These are phyloP conservation scores for Cyanidioschyzon merolae DNA, from an alignment of 23 red algal species.

Conservation along the genomic window DNA sequence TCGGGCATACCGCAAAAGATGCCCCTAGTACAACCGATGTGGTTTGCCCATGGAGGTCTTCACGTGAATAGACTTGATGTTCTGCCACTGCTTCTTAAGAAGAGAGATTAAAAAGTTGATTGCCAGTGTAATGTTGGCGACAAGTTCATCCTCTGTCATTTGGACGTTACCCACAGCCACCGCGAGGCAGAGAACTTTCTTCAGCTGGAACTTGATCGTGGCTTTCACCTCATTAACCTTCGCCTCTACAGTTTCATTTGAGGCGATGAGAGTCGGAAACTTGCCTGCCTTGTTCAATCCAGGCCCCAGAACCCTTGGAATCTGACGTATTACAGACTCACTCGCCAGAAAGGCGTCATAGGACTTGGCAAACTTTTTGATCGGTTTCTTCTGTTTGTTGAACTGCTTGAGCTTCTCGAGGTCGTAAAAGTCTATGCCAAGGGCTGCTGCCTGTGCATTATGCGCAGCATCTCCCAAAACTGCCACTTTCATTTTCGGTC, in stretches of 20 bases:
- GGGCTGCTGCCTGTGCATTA: conserved; percentile 63
- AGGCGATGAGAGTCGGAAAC: conserved; percentile 74
- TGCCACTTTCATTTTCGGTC: conserved; percentile 88
- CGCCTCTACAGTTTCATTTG: conserved; percentile 63
- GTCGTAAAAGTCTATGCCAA: conserved; percentile 70
- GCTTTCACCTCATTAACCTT: conserved; percentile 70
- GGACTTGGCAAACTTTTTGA: conserved; percentile 99
- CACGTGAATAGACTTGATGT: conserved; percentile 92
- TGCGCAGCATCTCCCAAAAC: conserved; percentile 86
- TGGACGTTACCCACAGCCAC: conserved; percentile 84
- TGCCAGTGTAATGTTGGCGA: conserved; percentile 84
- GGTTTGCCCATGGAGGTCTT: conserved; percentile 98
- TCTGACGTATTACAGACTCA: conserved; percentile 89
- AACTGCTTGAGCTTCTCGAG: conserved; percentile 95
- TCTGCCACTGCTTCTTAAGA: conserved; percentile 99
- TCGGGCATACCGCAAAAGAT: too few relatives aligned
- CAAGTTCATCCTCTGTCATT: conserved; percentile 80
- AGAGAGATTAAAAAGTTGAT: conserved; percentile 97
- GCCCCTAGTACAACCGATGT: conserved; percentile 71
- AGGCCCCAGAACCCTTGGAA: conserved; percentile 93
- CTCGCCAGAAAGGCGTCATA: conserved; percentile 97
- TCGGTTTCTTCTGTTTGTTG: conserved; percentile 99
- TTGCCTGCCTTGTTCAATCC: conserved; percentile 97
- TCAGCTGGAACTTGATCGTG: conserved; percentile 99
- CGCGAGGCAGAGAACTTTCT: conserved; percentile 97